These are phyloP conservation scores for Aspergillus terreus DNA, from an alignment of 2,329 filamentous ascomycete genomes.

Conservation along the genomic window DNA sequence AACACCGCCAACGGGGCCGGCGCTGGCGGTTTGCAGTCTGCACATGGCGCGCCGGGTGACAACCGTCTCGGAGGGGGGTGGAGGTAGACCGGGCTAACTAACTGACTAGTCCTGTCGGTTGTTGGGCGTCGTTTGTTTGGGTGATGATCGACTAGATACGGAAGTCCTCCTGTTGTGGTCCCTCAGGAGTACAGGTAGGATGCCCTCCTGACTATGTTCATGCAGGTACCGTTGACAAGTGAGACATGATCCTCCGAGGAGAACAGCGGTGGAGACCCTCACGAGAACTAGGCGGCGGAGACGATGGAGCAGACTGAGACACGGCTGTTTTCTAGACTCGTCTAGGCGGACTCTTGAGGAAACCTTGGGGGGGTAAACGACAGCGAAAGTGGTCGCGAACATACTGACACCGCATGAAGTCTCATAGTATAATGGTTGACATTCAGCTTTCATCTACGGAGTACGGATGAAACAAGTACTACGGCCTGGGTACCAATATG, in stretches of 20 bases:
- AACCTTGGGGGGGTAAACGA: too few species aligned
- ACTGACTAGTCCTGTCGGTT: not conserved
- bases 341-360: not conserved
- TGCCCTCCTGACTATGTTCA: not conserved
- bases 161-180: not conserved
- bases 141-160: not conserved
- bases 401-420: too few species aligned
- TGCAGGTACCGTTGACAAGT: slow-evolving; percentile 6
- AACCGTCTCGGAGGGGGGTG: too few species aligned
- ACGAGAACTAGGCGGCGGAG: not conserved
- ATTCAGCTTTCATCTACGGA: too few species aligned
- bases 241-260: too few species aligned
- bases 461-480: too few species aligned
- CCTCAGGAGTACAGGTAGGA: too few species aligned
- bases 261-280: too few species aligned
- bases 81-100: too few species aligned
- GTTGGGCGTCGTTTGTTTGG: not conserved
- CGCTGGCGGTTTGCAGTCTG: slow-evolving; percentile 3
- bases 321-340: not conserved
- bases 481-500: too few species aligned
- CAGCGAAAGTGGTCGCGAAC: too few species aligned
- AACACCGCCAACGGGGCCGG: slow-evolving; percentile 4
- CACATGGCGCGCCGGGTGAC: not conserved
- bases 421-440: too few species aligned
- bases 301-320: not conserved